Conservation (phyloP, 768 basidiomycete genomes). For the Obba rivulosa region DNA sequence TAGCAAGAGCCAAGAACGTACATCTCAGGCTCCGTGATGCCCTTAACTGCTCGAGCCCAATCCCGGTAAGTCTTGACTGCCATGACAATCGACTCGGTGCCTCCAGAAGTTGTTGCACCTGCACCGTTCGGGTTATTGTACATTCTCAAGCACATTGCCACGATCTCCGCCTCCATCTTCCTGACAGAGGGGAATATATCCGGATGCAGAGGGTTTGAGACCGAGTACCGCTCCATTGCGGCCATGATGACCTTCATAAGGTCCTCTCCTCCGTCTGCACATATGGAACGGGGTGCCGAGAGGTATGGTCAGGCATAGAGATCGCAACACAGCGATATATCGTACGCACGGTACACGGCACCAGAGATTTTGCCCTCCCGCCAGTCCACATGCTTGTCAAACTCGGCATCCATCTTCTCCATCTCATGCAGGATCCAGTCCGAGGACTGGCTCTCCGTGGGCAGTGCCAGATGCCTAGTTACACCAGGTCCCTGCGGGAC, state of each 20-base stretch:
- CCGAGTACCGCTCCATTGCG: conserved; percentile 76
- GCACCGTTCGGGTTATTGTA: conserved; percentile 84
- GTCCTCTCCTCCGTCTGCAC: conserved; percentile 76
- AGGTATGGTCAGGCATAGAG: neutral
- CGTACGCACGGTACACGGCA: conserved; percentile 73
- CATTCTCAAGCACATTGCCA: conserved; percentile 79
- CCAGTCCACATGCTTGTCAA: conserved; percentile 48
- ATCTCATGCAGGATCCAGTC: conserved; percentile 79
- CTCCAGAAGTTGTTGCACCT: conserved; percentile 91
- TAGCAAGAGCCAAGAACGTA: too few species aligned
- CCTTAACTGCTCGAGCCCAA: conserved; percentile 82
- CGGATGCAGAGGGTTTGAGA: conserved; percentile 89
- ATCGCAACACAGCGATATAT: neutral
- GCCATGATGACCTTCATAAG: conserved; percentile 72
- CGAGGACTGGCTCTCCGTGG: conserved; percentile 53
- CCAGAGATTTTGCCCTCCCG: conserved; percentile 73
- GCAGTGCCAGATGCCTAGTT: conserved; percentile 60
- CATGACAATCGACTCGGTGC: conserved; percentile 96
- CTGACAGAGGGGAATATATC: conserved; percentile 89
- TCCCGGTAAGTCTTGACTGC: conserved; percentile 91
- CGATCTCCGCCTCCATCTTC: conserved; percentile 97
- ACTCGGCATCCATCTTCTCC: conserved; percentile 69
- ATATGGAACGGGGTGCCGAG: neutral
- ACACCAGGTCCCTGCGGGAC: conserved; percentile 60
- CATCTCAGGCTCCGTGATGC: conserved; percentile 93